A percentile compares a stretch with the other conserved stretches of the same genome.
Evolutionary conservation across 192 early-diverging fungal genomes (phyloP).

Genomic region (Coemansia sp.): DNA sequence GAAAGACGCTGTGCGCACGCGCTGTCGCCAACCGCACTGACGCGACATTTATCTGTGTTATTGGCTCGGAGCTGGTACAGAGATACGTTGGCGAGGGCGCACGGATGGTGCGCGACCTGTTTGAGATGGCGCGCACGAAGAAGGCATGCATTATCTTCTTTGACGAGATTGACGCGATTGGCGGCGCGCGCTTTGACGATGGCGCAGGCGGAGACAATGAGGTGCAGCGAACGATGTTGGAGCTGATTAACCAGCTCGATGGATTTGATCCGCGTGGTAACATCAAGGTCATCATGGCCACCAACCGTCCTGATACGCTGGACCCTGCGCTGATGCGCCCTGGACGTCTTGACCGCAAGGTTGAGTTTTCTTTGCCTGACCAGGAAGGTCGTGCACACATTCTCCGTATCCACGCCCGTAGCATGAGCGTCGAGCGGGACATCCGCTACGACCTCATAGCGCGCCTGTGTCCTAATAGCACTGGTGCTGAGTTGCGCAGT

Average conservation of each 20-base stretch:
- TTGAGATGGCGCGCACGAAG: slow-evolving; percentile 99
- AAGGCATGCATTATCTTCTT: slow-evolving; percentile 99
- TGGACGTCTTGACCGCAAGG: slow-evolving; percentile 96
- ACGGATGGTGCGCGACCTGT: slow-evolving; percentile 98
- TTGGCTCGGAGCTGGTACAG: slow-evolving; percentile 99
- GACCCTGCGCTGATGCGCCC: slow-evolving; percentile 97
- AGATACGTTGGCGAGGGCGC: slow-evolving; percentile 99
- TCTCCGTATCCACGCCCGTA: slow-evolving; percentile 96
- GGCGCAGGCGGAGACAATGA: slow-evolving; percentile 99
- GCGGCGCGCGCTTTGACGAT: slow-evolving; percentile 96
- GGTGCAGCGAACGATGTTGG: slow-evolving; percentile 99
- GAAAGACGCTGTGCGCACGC: slow-evolving; percentile 96
- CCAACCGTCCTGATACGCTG: slow-evolving; percentile 96
- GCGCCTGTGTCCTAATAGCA: slow-evolving; percentile 97
- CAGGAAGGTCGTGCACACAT: slow-evolving; percentile 95
- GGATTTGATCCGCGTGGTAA: slow-evolving; percentile 99
- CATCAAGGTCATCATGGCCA: slow-evolving; percentile 99
- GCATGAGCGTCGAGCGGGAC: slow-evolving; percentile 98
- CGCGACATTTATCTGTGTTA: slow-evolving; percentile 99
- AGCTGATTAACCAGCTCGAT: slow-evolving; percentile 99
- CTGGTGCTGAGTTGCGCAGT: slow-evolving; percentile 95
- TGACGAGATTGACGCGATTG: slow-evolving; percentile 99
- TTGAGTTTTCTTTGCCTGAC: slow-evolving; percentile 97
- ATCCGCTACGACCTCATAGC: slow-evolving; percentile 99
- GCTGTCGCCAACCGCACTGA: slow-evolving; percentile 99